Base-by-base conservation (phyloP, 805 yeast genomes). In the Cyberlindnera samutprakarnensis region DNA sequence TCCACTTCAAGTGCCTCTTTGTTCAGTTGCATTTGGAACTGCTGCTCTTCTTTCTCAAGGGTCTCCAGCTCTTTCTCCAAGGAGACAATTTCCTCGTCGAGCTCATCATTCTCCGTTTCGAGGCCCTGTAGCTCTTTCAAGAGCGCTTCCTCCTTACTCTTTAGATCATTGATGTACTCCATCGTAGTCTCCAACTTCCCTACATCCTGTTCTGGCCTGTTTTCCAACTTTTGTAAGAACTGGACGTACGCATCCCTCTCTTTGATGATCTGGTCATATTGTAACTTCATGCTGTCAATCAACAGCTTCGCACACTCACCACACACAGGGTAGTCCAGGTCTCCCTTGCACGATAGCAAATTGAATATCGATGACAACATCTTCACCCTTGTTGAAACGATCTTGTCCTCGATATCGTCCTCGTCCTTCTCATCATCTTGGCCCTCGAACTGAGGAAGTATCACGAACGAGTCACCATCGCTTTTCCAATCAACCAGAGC, bases 251-350 rank as follows among this genome's bases (percentile, higher is more conserved):
- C 69, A 31, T 87, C 95, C 41, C 90, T 75, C 46, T 90, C 96
- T 39, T 68, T 68, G 14, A 80, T 72, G 5, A 78, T 70, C 34
- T 75, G 82, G 38, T 82, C 90, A 52, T 82, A 82, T 43, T 78
- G 78, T 10, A 61, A 53, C 46, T 77, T 79, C 53, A 86, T 65
- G 35, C 77, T 78, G 8, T 72, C 75, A 9, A 81, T 62, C 17
- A 90, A 56, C 14, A 68, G 53, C 26, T 68, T 73, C 6, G 92
- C 81, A 54, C 98, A 92, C 27, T 88, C 96, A 16, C 68, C 67
- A 46, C 97, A 90, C 12, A 92, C 74, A 0, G 98, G 98, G 48
- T 75, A 77, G 41, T 85, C 94, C 12, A 90, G 68, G 38, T 79
- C 86, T 31, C 79, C 78, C 39, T 81, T 78, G 5, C 71, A 64